Base-by-base conservation (phyloP, 2,329 filamentous ascomycete species). In the Fusarium sp. region DNA sequence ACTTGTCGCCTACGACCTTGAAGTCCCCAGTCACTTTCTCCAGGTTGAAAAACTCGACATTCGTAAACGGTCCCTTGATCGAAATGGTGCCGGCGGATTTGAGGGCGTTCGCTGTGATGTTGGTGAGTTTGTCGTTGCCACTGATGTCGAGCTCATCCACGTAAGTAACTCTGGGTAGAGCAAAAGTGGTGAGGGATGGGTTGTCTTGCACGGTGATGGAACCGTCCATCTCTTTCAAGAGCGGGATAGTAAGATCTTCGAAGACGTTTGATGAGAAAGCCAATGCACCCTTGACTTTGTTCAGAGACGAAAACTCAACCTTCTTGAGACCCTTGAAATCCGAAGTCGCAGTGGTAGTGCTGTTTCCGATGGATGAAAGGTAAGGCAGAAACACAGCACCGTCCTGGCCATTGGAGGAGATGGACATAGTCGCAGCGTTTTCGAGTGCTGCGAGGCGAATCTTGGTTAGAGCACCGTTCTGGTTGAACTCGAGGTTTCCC, bases 61-160 rank as follows among this genome's bases (percentile, higher is more conserved):
- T 69, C 6, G 65, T 74, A 3, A 77, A 61, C 0, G 71, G n/a
- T 4, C 75, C 75, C 41, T 73, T 71, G 27, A 77, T 55, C 6
- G 67, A 65, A 16, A 77, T 73, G 1, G 70, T 74, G 29, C 74
- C 73, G 2, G 74, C 75, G 2, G 63, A 55, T 24, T 74, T 73
- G 24, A 77, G 71, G 14, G 74, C 75, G 32, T 77, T 77, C 34
- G 75, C 75, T 7, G 75, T 77, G 2, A 77, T 40, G 48, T 77
- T 77, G 49, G 60, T 59, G 16, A 77, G 69, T 30, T 72, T 29
- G 52, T 73, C 73, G 49, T 77, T 77, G 56, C 53, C 37, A 22
- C 58, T 63, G 42, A 77, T 64, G 24, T 58, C 67, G 4, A 77
- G 49, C 27, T 77, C 74, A 11, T 71, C 62, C 18, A 75, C 48